Evolutionary conservation across 78 protist species (phyloP), one percentile per base, ranked within the genome.

Genomic region (Monosiga brevicollis): DNA sequence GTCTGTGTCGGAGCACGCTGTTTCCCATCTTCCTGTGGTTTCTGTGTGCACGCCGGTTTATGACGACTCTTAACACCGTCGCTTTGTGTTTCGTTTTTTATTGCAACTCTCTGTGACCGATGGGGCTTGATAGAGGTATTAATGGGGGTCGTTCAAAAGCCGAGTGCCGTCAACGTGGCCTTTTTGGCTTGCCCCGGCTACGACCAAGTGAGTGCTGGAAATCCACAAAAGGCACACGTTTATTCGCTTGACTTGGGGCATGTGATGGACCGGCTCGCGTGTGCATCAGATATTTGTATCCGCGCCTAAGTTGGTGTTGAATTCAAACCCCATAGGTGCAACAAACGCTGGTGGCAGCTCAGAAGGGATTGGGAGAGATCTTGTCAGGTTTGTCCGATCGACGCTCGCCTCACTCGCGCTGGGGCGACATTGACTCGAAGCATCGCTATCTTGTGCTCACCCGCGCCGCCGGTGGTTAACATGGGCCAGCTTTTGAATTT

Each of bases 401-500:
- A 2, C 9, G n/a, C 75, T 2, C 73, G 88, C 73, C 36, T 86
- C 72, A 36, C 72, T 81, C 49, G 11, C 75, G 75, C 37, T 32
- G n/a, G 23, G 11, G 75, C 75, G n/a, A 23, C 11, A 55, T 55
- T 22, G 11, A 22, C 71, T 55, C 40, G 37, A 71, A 25, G 35
- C 2, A 3, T 20, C 9, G 26, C 37, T 42, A 35, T 80, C 34
- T 80, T 6, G 32, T 37, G 22, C 29, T 25, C n/a, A 25, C 22
- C 6, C 3, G 32, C 35, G 32, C 6, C 22, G 35, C 22, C 6
- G 9, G 37, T 10, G 25, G 3, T 32, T 43, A n/a, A 29, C 6
- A 55, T 10, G 25, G 29, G 15, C 62, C 81, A 87, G 93, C 94
- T 0, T 89, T 86, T 55, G 97, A 94, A 49, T 91, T 94, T 55